Evolutionary conservation across 805 yeast species (phyloP), one percentile per base, ranked within the genome.

Genomic region (Cyberlindnera amylophila): DNA sequence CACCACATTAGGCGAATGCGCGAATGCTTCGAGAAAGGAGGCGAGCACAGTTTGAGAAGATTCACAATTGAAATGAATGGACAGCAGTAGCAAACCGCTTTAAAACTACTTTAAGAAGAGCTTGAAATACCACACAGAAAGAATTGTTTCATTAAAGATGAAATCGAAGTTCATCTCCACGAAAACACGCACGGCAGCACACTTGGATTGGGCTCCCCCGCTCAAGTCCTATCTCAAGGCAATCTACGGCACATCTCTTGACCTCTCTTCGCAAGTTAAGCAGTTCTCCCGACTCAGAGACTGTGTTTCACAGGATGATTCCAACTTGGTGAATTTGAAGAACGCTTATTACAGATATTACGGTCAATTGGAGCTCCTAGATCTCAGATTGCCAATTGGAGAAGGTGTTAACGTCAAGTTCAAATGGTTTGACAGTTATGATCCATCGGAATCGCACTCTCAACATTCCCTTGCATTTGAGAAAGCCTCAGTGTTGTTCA

Each of bases 381-480:
- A 85, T 47, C 64, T 87, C 50, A 69, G 97, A 40, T 62, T 91
- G 16, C 93, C 96, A 1, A 71, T 81, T 44, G 62, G 67, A 4
- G 75, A 71, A n/a, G 75, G 71, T 10, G 72, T 81, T 45, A 70
- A 72, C 44, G 58, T 83, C 10, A 72, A 74, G 41, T 91, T 90
- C 60, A 71, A 78, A 0, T 91, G 98, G 98, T 65, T 66, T 50
- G 96, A 90, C 58, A 82, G 93, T 5, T 86, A 81, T 55, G 66
- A 70, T 39, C 65, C 66, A 7, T 51, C 67, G 1, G 63, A 69
- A 1, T 64, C 71, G 12, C 74, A 74, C 46, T 69, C 83, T n/a
- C 96, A 90, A 58, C 76, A 75, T 54, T 82, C 96, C 0, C 55
- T 86, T 34, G 88, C 96, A 0, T 89, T 86, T 58, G 99, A 91